Base-by-base conservation (phyloP, 768 basidiomycete genomes). In the Ramaria sp. region DNA sequence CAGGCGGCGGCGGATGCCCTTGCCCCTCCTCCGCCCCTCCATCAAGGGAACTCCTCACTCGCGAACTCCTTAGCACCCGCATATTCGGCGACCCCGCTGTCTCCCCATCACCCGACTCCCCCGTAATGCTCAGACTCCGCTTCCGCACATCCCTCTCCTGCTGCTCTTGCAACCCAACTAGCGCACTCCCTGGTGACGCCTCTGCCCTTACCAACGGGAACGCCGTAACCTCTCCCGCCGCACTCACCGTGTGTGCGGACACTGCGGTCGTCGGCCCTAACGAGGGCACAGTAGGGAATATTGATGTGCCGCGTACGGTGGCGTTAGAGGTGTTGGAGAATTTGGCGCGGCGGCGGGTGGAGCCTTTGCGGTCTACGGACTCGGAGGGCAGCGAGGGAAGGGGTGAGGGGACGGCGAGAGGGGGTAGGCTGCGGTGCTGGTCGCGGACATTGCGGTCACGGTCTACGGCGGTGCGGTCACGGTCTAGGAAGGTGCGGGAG, bases 311-410 rank as follows among this genome's bases (percentile, higher is more conserved):
- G n/a, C 81, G 77, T 34, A 79, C 65, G 4, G 80, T 82, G n/a
- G 64, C 56, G 20, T 65, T 70, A 6, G 77, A 78, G 41, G 68
- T 66, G 47, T 73, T 68, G 3, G 81, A 82, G 20, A 69, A 61
- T 59, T 75, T 78, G 30, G 73, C 70, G 38, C 73, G 70, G 37
- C 61, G 58, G n/a, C 53, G 64, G 69, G 33, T 58, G 30, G 61
- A 60, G 7, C 42, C 55, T n/a, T 31, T 42, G 51, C 27, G 46
- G 50, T 41, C 31, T 38, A 38, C 55, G 0, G 76, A 73, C 65
- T 87, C 84, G 1, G 83, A 83, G 0, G 82, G 82, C 10, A 83
- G 73, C 22, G 73, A 71, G 0, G 82, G 77, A 1, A 84, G 71
- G 0, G 84, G 81, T 43, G 79, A 77, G 0, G 84, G 80, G 3